phyloP scores from a whole-genome alignment of 1,284 basidiomycete species.

The Afroboletus lepidellus region DNA sequence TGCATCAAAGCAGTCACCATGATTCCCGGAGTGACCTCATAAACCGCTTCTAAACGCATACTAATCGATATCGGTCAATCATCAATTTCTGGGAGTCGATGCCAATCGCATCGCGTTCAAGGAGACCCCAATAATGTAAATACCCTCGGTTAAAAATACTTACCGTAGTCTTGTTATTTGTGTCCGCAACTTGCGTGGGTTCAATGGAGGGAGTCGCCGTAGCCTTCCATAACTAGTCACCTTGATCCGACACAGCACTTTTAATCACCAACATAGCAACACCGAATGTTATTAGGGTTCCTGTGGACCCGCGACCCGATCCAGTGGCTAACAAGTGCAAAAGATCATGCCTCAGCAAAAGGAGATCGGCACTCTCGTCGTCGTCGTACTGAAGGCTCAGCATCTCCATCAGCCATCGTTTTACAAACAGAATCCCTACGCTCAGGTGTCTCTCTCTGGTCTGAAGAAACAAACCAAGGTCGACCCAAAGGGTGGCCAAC shows the following conservation, averaged over 20 bases:
- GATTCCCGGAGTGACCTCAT: not conserved
- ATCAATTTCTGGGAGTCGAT: too few species aligned
- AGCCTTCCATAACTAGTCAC: too few species aligned
- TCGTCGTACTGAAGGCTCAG: constrained; percentile 72
- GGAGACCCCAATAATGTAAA: too few species aligned
- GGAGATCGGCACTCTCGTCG: constrained; percentile 66
- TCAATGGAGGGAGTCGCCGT: too few species aligned
- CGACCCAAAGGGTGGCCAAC: constrained; percentile 72
- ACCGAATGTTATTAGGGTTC: not conserved
- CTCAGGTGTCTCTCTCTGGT: constrained; percentile 47
- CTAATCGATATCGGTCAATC: too few species aligned
- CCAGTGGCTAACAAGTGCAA: too few species aligned
- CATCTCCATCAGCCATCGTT: constrained; percentile 71
- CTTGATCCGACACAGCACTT: not conserved
- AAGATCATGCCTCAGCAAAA: constrained; percentile 30
- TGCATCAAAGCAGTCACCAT: constrained; percentile 8
- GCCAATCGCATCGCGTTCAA: too few species aligned
- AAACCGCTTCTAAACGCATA: not conserved
- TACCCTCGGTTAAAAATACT: too few species aligned
- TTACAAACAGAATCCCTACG: constrained; percentile 75
- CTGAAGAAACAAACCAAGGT: constrained; percentile 55
- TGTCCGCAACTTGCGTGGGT: too few species aligned
- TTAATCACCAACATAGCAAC: not conserved
- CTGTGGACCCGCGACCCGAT: not conserved
- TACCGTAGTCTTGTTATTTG: too few species aligned